Base-by-base conservation (phyloP, 2,329 filamentous ascomycete genomes). In the Sordariomycetes sp. region DNA sequence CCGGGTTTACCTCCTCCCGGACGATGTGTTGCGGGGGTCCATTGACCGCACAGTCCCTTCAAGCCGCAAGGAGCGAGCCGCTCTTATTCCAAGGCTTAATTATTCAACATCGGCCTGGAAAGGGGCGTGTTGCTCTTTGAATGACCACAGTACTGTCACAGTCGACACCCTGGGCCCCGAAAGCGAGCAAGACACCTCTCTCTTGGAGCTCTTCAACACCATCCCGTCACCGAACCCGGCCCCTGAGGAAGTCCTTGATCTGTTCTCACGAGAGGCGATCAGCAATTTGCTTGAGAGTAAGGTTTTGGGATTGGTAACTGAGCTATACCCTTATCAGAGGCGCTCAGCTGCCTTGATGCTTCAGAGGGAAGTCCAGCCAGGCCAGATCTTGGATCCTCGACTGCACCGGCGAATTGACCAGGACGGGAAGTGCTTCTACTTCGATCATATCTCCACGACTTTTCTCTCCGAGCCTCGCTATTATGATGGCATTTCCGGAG, bases 311-410 rank as follows among this genome's bases (percentile, higher is more conserved):
- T 53, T 88, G 5, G 70, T 55, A 11, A 84, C 85, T 0, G 59
- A 59, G 0, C 62, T 95, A 0, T 84, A 92, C 50, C 68, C 73
- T 0, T 93, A 94, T 46, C 90, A 96, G 53, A 71, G 79, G 33
- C 72, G 81, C 29, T 90, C 87, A 1, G 81, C 82, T 1, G 85
- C 84, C 4, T 53, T 81, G 19, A 95, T 96, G 87, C 59, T 94
- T 14, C 81, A 92, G 50, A 78, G 81, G 34, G 90, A 96, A 55
- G 58, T 70, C 6, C 69, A 77, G 16, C 76, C 82, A 1, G 66
- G 68, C 5, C 63, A 72, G 19, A 62, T 75, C 6, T 58, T 87
- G 8, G 88, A 95, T 53, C 86, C 88, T 8, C 73, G 88, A 5
- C 61, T 94, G 3, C 69, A 78, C 33, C 45, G 58, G 5, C 63